Percentiles rank a stretch among this genome's conserved stretches.
These are phyloP conservation scores for Boletus edulis DNA, from an alignment of 768 basidiomycete species.

Conservation along the genomic window DNA sequence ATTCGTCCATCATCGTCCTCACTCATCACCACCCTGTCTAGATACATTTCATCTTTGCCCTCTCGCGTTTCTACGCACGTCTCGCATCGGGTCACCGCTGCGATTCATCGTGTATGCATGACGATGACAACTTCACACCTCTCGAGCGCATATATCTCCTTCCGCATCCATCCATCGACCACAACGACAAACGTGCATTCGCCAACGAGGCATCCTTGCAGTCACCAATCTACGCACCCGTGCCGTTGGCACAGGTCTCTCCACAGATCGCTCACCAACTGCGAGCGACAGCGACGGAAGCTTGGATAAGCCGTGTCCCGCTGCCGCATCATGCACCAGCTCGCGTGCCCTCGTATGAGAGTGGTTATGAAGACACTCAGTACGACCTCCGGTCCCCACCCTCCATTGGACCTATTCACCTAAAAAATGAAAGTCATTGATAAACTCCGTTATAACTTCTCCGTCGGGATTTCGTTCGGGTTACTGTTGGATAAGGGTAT, in stretches of 20 bases:
- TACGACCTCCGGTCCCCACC: background rate
- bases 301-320: conserved; percentile 49
- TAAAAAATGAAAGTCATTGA: conserved; percentile 13
- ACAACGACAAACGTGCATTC: conserved; percentile 4
- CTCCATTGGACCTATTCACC: conserved; percentile 22
- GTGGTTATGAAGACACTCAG: background rate
- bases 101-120: conserved; percentile 7
- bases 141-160: conserved; percentile 66
- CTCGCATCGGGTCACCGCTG: conserved; percentile 43
- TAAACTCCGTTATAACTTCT: background rate
- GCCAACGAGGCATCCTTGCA: conserved; percentile 1
- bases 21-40: conserved; percentile 25
- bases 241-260: conserved; percentile 56
- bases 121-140: conserved; percentile 26
- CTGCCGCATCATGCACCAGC: background rate
- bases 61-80: conserved; percentile 62
- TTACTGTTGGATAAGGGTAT: background rate
- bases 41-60: conserved; percentile 76
- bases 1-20: background rate
- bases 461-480: background rate
- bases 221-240: conserved; percentile 61
- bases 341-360: background rate
- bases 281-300: conserved; percentile 58
- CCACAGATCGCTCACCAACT: conserved; percentile 48
- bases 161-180: conserved; percentile 28